phyloP scores from a whole-genome alignment of 73 alveolate species.

The Effrenium voratum region DNA sequence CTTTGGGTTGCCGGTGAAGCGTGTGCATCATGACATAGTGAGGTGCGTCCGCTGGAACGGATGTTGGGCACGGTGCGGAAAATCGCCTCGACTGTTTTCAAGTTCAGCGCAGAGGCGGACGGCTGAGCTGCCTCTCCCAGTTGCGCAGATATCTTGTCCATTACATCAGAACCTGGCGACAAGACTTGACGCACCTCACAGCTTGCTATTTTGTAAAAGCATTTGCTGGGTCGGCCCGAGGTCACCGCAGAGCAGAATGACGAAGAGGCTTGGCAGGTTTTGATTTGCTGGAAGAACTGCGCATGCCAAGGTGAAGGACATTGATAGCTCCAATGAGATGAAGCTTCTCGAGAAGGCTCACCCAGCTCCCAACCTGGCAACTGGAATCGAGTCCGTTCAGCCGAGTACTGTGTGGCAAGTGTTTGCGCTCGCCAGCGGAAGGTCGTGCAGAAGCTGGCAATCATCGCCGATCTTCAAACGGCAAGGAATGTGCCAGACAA shows the following conservation, averaged over 20 bases:
- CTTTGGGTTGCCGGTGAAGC: too few species aligned
- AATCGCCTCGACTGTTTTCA: slow-evolving; percentile 84
- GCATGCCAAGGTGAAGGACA: slow-evolving; percentile 63
- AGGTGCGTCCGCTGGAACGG: slow-evolving; percentile 93
- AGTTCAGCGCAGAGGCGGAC: slow-evolving; percentile 88
- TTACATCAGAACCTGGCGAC: too few species aligned
- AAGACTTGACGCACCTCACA: too few species aligned
- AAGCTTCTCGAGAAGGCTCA: slow-evolving; percentile 77
- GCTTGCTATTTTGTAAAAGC: too few species aligned
- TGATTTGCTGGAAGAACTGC: too few species aligned
- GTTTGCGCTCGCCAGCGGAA: neutral
- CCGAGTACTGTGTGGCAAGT: too few species aligned
- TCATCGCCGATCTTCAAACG: slow-evolving; percentile 81
- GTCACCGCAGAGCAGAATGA: slow-evolving; percentile 85
- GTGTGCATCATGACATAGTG: too few species aligned
- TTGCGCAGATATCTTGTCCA: too few species aligned
- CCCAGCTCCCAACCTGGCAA: neutral
- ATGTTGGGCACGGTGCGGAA: slow-evolving; percentile 93
- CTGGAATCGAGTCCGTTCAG: too few species aligned
- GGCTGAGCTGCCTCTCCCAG: too few species aligned
- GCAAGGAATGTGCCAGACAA: slow-evolving; percentile 78
- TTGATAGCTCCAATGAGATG: slow-evolving; percentile 92
- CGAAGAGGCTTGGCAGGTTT: slow-evolving; percentile 51
- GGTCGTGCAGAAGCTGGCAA: slow-evolving; percentile 93
- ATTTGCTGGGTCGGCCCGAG: too few species aligned